Evolutionary conservation across 495 filamentous ascomycete genomes (phyloP), one percentile per base, ranked within the genome.

Genomic region (Xeromyces bisporus): DNA sequence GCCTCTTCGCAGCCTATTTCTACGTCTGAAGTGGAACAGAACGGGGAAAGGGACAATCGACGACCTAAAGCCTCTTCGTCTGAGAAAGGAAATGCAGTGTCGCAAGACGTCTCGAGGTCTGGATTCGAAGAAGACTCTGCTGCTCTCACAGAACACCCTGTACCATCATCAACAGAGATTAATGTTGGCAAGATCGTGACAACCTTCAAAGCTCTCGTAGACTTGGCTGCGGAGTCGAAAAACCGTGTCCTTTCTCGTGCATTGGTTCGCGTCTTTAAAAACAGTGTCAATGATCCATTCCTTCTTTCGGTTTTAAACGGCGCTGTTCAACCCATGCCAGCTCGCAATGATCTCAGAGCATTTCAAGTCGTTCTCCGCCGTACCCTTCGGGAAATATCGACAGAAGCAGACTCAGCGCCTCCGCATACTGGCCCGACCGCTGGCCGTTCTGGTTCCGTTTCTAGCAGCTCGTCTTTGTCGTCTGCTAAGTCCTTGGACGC

Each of bases 381-480:
- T 25, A 43, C 43, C 6, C 43, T 39, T 33, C 39, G 40, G 14
- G 39, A 45, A 17, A 27, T 41, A 2, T 39, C 26, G n/a, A 26
- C 39, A 2, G 40, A 44, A 16, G 33, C 34, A 10, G 37, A 23
- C n/a, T 12, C 34, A 10, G 32, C 23, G 1, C 26, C 28, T 14
- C 21, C 34, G 15, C 28, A 15, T 28, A 25, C 34, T 11, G 20
- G 29, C 11, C 39, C 42, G 24, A 16, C 12, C 17, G 16, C 35
- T 15, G 33, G 27, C 10, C 37, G 47, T 12, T 32, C 36, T 8
- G 40, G 39, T 5, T 55, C 56, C 64, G 37, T 57, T 71, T 40
- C 49, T 18, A 67, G 53, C 15, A 47, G 50, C 8, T 64, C 60
- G 7, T 60, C 55, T 9, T 31, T 65, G 15, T 66, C 66, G 16